These are phyloP conservation scores for Wickerhamiella occidentalis DNA, from an alignment of 805 yeast genomes.

Conservation along the genomic window DNA sequence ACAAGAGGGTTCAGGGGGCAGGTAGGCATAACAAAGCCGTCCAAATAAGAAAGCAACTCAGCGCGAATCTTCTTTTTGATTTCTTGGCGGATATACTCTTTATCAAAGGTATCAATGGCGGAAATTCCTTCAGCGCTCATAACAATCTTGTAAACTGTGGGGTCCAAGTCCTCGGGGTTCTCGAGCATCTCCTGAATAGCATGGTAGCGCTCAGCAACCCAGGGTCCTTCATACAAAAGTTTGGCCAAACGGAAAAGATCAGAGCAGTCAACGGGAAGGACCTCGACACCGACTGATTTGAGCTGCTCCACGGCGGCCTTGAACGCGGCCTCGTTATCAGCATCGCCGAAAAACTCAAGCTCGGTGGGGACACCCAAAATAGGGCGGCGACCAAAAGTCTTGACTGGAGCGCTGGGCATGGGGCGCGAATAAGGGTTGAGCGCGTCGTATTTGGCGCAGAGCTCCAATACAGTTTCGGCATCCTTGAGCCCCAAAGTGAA, in stretches of 20 bases:
- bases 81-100: conserved; percentile 75
- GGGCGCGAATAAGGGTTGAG: conserved; percentile 72
- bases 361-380: conserved; percentile 65
- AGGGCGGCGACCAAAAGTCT: conserved; percentile 46
- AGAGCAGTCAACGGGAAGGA: conserved; percentile 56
- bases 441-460: conserved; percentile 62
- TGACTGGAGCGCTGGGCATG: conserved; percentile 54
- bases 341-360: conserved; percentile 62
- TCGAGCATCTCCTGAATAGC: conserved; percentile 62
- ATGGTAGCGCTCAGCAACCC: conserved; percentile 93
- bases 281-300: conserved; percentile 42
- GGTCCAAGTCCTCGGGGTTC: conserved; percentile 70
- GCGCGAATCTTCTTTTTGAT: conserved; percentile 53
- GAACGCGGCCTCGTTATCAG: conserved; percentile 61
- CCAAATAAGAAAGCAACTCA: conserved; percentile 42
- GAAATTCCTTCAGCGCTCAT: conserved; percentile 62
- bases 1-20: conserved; percentile 86
- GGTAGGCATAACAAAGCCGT: conserved; percentile 80
- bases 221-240: conserved; percentile 92
- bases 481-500: conserved; percentile 68
- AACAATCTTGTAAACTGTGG: conserved; percentile 68
- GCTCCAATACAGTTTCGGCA: conserved; percentile 63
- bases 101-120: conserved; percentile 76
- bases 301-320: conserved; percentile 46
- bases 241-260: conserved; percentile 71